A percentile compares a stretch with the other conserved stretches of the same genome.
phyloP scores from a whole-genome alignment of 441 rosid species.

The California macrophylla region DNA sequence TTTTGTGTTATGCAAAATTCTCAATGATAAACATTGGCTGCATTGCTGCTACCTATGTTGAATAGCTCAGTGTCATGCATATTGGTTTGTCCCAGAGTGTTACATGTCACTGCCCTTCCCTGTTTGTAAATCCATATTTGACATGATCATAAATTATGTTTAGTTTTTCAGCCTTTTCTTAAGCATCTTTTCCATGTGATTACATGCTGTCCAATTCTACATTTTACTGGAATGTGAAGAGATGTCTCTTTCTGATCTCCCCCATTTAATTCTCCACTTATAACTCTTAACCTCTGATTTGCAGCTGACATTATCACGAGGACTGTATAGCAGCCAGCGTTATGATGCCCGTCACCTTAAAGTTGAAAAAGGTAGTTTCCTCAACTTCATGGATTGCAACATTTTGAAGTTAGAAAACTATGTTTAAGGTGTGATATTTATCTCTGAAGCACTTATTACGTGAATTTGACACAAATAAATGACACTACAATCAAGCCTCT shows the following conservation, averaged over 20 bases:
- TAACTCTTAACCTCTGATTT: constrained; percentile 16
- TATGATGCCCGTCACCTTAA: constrained; percentile 29
- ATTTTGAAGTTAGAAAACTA: not conserved
- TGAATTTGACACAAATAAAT: not conserved
- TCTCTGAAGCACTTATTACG: constrained; percentile 1
- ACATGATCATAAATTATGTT: not conserved
- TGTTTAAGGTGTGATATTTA: constrained; percentile 1
- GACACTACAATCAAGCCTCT: not conserved
- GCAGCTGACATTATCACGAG: constrained; percentile 34
- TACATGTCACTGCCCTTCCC: not conserved
- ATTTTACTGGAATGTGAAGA: constrained; percentile 14
- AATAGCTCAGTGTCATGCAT: not conserved
- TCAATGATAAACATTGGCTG: not conserved
- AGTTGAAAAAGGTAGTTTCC: constrained; percentile 41
- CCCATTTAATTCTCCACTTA: constrained; percentile 3
- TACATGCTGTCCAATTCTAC: constrained; percentile 4
- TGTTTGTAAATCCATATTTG: not conserved
- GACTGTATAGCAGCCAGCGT: constrained; percentile 24
- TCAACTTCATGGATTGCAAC: not conserved
- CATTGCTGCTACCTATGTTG: not conserved
- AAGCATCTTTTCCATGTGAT: not conserved
- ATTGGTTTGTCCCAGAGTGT: not conserved
- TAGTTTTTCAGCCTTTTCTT: not conserved
- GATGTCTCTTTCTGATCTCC: constrained; percentile 8
- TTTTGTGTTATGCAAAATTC: not conserved